phyloP scores from a whole-genome alignment of 2,329 filamentous ascomycete genomes.

The Cytospora mali region DNA sequence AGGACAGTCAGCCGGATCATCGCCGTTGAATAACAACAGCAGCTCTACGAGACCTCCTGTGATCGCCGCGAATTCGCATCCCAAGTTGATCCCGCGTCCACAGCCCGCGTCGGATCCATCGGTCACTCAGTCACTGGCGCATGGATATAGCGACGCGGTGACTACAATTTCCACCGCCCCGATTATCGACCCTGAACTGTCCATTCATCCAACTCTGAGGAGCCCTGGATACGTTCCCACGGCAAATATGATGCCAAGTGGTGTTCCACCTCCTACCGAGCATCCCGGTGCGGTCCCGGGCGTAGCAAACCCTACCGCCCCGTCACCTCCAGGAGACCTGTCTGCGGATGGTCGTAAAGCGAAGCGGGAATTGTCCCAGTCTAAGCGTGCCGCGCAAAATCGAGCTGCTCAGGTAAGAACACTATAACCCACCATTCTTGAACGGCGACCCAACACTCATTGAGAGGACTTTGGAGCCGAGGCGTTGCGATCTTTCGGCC shows the following conservation, averaged over 20 bases:
- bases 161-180: conserved; percentile 40
- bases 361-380: conserved; percentile 90
- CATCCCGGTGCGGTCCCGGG: conserved; percentile 36
- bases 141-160: conserved; percentile 49
- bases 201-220: conserved; percentile 54
- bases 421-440: conserved; percentile 7
- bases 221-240: conserved; percentile 34
- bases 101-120: conserved; percentile 24
- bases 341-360: conserved; percentile 67
- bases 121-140: conserved; percentile 34
- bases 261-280: conserved; percentile 33
- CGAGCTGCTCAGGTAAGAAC: conserved; percentile 86
- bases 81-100: conserved; percentile 25
- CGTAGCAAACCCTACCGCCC: conserved; percentile 34
- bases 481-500: background rate
- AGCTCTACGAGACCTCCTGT: conserved; percentile 18
- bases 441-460: too few relatives aligned
- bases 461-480: conserved; percentile 22
- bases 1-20: conserved; percentile 23
- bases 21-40: conserved; percentile 15
- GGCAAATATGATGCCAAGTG: conserved; percentile 40
- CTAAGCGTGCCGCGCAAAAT: conserved; percentile 95
- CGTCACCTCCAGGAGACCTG: conserved; percentile 33
- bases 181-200: conserved; percentile 45
- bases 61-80: conserved; percentile 18